phyloP scores from a whole-genome alignment of 805 yeast genomes.

The Suhomyces sp. region DNA sequence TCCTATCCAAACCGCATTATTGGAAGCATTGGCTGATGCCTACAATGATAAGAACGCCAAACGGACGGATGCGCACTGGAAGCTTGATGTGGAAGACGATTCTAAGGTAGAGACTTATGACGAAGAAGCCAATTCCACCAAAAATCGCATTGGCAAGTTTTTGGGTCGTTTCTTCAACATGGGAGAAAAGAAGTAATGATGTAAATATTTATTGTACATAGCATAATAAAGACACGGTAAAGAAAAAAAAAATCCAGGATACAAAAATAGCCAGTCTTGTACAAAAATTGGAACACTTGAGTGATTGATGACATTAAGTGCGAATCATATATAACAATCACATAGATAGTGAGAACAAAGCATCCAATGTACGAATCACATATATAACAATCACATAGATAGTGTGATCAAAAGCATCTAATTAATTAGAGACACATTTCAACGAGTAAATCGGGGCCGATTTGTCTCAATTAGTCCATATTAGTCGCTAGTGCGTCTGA shows the following conservation, averaged over 20 bases:
- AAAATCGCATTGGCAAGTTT: conserved; percentile 22
- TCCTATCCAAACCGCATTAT: conserved; percentile 80
- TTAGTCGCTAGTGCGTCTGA: background rate
- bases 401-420: too few relatives aligned
- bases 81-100: conserved; percentile 30
- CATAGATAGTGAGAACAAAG: too few relatives aligned
- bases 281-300: too few relatives aligned
- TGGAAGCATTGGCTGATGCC: conserved; percentile 94
- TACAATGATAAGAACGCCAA: conserved; percentile 77
- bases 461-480: background rate
- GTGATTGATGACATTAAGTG: too few relatives aligned
- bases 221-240: background rate
- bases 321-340: too few relatives aligned
- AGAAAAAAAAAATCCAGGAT: background rate
- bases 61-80: conserved; percentile 51
- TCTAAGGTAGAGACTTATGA: conserved; percentile 23
- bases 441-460: too few relatives aligned
- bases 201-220: background rate
- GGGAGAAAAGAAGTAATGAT: conserved; percentile 4
- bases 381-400: too few relatives aligned
- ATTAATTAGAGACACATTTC: too few relatives aligned
- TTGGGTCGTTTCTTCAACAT: conserved; percentile 22
- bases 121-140: conserved; percentile 37
- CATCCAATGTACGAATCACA: too few relatives aligned
- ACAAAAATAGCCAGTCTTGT: background rate